Evolutionary conservation across 176 grass and related monocot genomes (phyloP), one percentile per base, ranked within the genome.

Genomic region (Thalia dealbata): DNA sequence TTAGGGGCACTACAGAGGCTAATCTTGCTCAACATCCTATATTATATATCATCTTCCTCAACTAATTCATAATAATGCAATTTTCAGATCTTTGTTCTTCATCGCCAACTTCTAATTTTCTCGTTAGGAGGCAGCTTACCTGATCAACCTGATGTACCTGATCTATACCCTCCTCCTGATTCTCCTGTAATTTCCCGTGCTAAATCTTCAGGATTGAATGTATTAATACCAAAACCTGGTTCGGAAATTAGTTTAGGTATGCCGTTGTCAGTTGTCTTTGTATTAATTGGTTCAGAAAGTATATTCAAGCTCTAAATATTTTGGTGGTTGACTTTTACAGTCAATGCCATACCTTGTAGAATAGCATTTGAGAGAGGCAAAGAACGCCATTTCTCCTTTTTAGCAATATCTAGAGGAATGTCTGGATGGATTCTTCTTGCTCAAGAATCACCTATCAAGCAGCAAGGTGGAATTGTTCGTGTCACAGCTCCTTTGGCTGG

Each of bases 361-460:
- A 99, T 99, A 89, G 95, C 95, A 55, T 99, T 99, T 87, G 95
- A 99, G 73, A 91, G 87, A 73, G 90, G 95, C 54, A 99, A 95
- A 85, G 95, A 99, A 75, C 95, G 90, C 3, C 76, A 95, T 67
- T 91, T 95, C 79, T 84, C 60, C 73, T 95, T 95, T 83, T 86
- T 95, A 81, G 85, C 85, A 45, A 32, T 95, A 72, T 89, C 82
- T 35, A 85, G 72, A 45, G 95, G 81, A 81, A 82, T 75, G 56
- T 88, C 80, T 66, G 95, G 95, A 19, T 99, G 95, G 95, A 84
- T 99, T 84, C 75, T 99, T 67, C 95, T 99, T 85, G 44, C 91
- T 66, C 90, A 99, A 86, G 90, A 99, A 83, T 77, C 86, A 29
- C 90, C 88, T 65, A 79, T 88, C 52, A 92, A 88, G 71, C 83